Evolutionary conservation across 169 alveolate species (phyloP), one percentile per base, ranked within the genome.

Genomic region (Plasmodium sp.): DNA sequence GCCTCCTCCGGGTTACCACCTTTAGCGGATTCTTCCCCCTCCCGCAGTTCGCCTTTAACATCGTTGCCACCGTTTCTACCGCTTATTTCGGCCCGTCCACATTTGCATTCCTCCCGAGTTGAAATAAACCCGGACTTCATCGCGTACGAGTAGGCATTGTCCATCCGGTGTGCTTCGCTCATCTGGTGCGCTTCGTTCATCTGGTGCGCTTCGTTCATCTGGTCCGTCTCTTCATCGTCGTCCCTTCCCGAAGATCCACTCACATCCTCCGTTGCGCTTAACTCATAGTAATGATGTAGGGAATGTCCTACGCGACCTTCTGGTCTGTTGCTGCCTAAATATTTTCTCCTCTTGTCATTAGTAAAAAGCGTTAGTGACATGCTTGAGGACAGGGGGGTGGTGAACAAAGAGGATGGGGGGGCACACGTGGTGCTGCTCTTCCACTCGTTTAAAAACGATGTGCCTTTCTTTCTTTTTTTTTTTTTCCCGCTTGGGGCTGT

Each of bases 341-440:
- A 34, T 81, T 92, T 56, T 41, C 77, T 75, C 54, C 67, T 67
- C 22, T 67, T 67, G 51, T 90, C 94, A 90, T 80, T 80, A 1
- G 85, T 9, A 22, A 92, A 58, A 81, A 92, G 62, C n/a, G 95
- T 92, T 73, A 92, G 77, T 51, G 95, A 92, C 95, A 92, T 92
- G 14, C 72, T 92, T 90, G 33, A 14, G n/a, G 48, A 56, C 27
- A n/a, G 71, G 41, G 39, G 27, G 27, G 27, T 0, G 33, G n/a
- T 27, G 45, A 22, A 72, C 31, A 27, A 22, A n/a, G 48, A 84
- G 41, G 33, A 62, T 31, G 34, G 73, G 33, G 33, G 3, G 43
- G 41, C 39, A 48, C 27, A 16, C 33, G 22, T 14, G 62, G 62
- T 51, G 62, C 12, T 16, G 62, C 6, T 51, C 22, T 51, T 51